Conservation (phyloP, 441 rosid genomes). For the Aleurites moluccanus region DNA sequence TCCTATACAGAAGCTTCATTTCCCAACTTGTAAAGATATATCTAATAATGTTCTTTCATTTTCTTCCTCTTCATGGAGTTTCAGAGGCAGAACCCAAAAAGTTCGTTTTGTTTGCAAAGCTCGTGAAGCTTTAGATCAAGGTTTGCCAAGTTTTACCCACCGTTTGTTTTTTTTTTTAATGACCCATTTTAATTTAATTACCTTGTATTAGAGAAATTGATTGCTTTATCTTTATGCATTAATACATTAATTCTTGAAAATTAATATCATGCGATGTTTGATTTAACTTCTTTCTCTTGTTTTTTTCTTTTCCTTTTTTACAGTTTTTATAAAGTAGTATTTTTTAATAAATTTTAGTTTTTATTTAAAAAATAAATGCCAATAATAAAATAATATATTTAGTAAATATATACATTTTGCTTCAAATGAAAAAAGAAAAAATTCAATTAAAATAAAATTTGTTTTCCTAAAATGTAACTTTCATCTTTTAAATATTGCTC, state of each 20-base stretch:
- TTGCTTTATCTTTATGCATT: too few species aligned
- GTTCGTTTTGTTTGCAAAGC: constrained; percentile 54
- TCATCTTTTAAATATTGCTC: neutral
- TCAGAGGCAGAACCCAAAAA: constrained; percentile 29
- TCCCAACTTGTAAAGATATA: constrained; percentile 25
- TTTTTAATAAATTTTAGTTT: too few species aligned
- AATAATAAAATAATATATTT: neutral
- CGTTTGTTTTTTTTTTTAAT: too few species aligned
- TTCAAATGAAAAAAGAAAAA: neutral
- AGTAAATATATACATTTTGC: neutral
- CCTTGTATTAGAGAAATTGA: too few species aligned
- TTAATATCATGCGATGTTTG: too few species aligned
- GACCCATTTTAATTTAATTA: neutral
- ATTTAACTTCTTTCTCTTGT: too few species aligned
- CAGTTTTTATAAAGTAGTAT: too few species aligned
- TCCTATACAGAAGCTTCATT: constrained; percentile 26
- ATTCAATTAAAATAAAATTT: neutral
- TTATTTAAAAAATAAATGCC: neutral
- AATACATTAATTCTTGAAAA: neutral
- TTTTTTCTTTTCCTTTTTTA: too few species aligned
- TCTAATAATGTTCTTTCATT: constrained; percentile 15
- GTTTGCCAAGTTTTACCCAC: constrained; percentile 21
- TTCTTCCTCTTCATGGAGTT: constrained; percentile 22
- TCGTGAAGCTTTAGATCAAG: constrained; percentile 56
- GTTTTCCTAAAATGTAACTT: too few species aligned